These are phyloP conservation scores for Staphylotrichum longicolle DNA, from an alignment of 495 filamentous ascomycete species.

Conservation along the genomic window DNA sequence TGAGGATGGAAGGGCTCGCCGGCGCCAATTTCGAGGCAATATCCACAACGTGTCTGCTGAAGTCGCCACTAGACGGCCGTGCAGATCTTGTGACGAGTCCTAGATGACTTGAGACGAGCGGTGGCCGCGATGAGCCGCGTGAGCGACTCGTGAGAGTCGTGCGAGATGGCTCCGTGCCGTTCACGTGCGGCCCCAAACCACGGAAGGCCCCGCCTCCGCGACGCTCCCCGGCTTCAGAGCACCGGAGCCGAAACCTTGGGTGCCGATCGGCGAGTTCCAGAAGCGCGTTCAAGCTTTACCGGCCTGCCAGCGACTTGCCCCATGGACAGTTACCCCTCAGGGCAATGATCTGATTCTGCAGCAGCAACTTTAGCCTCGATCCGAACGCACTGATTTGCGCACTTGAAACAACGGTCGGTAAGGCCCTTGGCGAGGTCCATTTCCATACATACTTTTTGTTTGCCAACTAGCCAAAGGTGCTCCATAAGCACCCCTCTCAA, in stretches of 20 bases:
- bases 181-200: constrained; percentile 9
- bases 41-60: background rate
- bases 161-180: constrained; percentile 8
- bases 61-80: constrained; percentile 6
- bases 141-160: constrained; percentile 2
- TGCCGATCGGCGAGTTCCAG: constrained; percentile 12
- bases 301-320: background rate
- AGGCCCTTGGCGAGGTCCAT: background rate
- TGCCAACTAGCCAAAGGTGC: background rate
- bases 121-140: background rate
- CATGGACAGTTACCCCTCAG: background rate
- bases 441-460: background rate
- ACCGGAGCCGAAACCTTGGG: constrained; percentile 13
- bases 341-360: constrained; percentile 20
- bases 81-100: background rate
- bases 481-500: constrained; percentile 1
- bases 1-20: background rate
- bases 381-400: constrained; percentile 17
- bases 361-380: constrained; percentile 13
- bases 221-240: constrained; percentile 11
- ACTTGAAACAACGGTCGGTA: constrained; percentile 15
- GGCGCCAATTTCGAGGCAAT: constrained; percentile 10
- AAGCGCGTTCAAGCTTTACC: constrained; percentile 12
- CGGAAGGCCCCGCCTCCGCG: constrained; percentile 4
- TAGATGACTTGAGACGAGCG: constrained; percentile 9